phyloP scores from a whole-genome alignment of 257 asterid species.

The Solanum chmielewskii region DNA sequence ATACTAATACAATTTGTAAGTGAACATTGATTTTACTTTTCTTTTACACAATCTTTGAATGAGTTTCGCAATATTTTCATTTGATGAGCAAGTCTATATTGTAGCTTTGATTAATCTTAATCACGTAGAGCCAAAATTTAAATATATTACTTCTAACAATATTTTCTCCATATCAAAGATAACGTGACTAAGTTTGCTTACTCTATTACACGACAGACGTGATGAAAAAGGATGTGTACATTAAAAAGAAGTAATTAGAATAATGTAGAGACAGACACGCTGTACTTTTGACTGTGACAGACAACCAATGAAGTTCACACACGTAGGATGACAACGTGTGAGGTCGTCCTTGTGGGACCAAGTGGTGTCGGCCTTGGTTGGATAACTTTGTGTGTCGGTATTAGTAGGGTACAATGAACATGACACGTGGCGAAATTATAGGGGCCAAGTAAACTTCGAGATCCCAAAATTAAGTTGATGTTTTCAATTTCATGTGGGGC shows the following conservation, averaged over 20 bases:
- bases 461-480: slow-evolving; percentile 9
- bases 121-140: no score
- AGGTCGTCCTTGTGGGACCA: slow-evolving; percentile 15
- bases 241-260: not conserved
- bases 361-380: slow-evolving; percentile 42
- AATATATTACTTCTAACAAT: no score
- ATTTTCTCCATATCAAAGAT: accelerated
- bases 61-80: not conserved
- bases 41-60: not conserved
- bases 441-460: slow-evolving; percentile 12
- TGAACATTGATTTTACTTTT: not conserved
- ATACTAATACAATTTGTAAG: not conserved
- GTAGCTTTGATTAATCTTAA: no score
- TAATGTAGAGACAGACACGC: not conserved
- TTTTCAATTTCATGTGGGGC: slow-evolving; percentile 5
- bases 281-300: not conserved
- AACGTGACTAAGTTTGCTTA: not conserved
- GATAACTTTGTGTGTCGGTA: not conserved
- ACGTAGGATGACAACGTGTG: slow-evolving; percentile 17
- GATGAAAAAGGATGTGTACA: not conserved
- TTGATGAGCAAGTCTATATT: no score
- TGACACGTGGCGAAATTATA: slow-evolving; percentile 18
- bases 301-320: not conserved
- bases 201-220: not conserved
- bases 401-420: not conserved